Conservation (phyloP, 192 early-diverging fungal genomes). For the Diversispora epigaea region DNA sequence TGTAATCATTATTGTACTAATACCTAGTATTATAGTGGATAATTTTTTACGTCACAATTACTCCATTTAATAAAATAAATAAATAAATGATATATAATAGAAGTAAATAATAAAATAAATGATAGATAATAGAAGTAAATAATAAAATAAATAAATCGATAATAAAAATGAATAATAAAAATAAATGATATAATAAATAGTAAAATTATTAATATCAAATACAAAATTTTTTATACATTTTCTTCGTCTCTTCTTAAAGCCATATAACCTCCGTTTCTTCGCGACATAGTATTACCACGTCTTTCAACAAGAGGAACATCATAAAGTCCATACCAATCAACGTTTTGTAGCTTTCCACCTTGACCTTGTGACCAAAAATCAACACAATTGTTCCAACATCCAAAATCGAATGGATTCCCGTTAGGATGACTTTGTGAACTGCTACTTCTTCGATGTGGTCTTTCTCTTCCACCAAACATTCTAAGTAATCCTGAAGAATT, state of each 20-base stretch:
- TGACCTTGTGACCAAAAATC: conserved; percentile 76
- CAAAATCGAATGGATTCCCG: conserved; percentile 79
- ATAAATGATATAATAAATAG: too few species aligned
- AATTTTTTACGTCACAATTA: too few species aligned
- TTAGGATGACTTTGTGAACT: conserved; percentile 30
- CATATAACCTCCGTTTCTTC: conserved; percentile 26
- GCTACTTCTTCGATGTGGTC: conserved; percentile 40
- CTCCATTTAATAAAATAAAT: too few species aligned
- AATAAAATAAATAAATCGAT: too few species aligned
- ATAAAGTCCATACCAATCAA: conserved; percentile 62
- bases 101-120: too few species aligned
- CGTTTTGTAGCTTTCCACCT: conserved; percentile 55
- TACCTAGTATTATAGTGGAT: too few species aligned
- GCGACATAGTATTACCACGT: neutral
- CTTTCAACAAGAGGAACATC: conserved; percentile 39
- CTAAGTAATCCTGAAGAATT: conserved; percentile 38
- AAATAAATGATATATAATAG: too few species aligned
- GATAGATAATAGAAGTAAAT: too few species aligned
- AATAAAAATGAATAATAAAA: too few species aligned
- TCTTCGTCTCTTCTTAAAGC: conserved; percentile 15
- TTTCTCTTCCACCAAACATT: conserved; percentile 40
- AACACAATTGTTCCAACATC: conserved; percentile 74
- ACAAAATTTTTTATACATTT: conserved; percentile 12
- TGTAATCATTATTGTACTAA: too few species aligned
- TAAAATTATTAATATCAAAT: neutral